These are phyloP conservation scores for Thermomucor indicae-seudaticae DNA, from an alignment of 371 early-diverging fungal genomes.

Conservation along the genomic window DNA sequence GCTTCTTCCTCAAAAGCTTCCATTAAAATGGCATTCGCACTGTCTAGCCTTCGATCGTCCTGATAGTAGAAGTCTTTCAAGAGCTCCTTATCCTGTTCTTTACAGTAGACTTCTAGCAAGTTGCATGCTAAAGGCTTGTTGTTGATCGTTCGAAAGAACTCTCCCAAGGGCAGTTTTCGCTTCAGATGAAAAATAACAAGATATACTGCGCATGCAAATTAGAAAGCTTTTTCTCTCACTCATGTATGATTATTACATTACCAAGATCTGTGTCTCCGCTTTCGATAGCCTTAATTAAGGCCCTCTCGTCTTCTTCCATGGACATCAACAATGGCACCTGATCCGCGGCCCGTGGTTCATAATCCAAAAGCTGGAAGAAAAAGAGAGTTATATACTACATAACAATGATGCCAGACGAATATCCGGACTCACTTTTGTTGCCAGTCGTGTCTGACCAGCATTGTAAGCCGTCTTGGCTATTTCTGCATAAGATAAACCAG, in stretches of 20 bases:
- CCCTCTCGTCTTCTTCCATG: conserved; percentile 88
- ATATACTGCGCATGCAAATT: conserved; percentile 60
- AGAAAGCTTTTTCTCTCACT: not conserved
- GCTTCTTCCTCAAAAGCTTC: conserved; percentile 60
- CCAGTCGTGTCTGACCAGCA: conserved; percentile 83
- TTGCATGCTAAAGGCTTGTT: conserved; percentile 79
- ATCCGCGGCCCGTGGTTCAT: conserved; percentile 90
- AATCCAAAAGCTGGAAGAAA: conserved; percentile 68
- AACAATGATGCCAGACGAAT: too few species aligned
- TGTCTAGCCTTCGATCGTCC: conserved; percentile 80
- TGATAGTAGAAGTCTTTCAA: conserved; percentile 94
- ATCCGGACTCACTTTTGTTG: conserved; percentile 62
- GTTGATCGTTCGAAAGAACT: conserved; percentile 86
- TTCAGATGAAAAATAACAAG: conserved; percentile 86
- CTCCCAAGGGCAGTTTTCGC: conserved; percentile 75
- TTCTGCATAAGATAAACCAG: conserved; percentile 83
- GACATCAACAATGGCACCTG: conserved; percentile 92
- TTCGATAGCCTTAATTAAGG: conserved; percentile 86
- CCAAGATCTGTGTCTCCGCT: conserved; percentile 94
- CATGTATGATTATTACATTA: conserved; percentile 13
- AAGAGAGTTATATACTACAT: too few species aligned
- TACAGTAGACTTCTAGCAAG: conserved; percentile 80
- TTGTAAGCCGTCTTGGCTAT: conserved; percentile 91
- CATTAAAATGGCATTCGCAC: conserved; percentile 60
- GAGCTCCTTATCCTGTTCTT: conserved; percentile 69